Conservation (phyloP, 305 asterid species). For the Stenogyne calaminthoides region DNA sequence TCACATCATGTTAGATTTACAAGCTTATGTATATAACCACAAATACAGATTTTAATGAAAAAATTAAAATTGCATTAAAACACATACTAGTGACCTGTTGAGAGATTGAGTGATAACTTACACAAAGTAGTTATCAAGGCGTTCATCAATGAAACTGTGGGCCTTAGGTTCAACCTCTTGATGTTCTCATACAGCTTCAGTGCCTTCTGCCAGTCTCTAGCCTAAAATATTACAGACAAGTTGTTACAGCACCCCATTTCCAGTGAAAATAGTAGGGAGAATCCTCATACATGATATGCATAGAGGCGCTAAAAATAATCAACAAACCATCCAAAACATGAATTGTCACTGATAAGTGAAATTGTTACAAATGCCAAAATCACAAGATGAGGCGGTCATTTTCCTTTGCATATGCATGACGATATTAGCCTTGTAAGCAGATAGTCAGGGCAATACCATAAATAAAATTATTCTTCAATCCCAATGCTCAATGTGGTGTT, state of each 20-base stretch:
- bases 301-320: not conserved
- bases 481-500: constrained; percentile 7
- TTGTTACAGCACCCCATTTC: constrained; percentile 22
- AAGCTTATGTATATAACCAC: not conserved
- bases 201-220: constrained; percentile 90
- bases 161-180: constrained; percentile 69
- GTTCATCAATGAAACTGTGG: constrained; percentile 87
- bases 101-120: constrained; percentile 47
- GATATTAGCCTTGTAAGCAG: constrained; percentile 9
- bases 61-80: constrained; percentile 3
- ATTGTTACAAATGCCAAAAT: constrained; percentile 22
- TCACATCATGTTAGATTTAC: constrained; percentile 4
- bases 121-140: constrained; percentile 93
- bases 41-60: constrained; percentile 13
- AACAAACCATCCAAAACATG: constrained; percentile 19
- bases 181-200: constrained; percentile 68
- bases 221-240: constrained; percentile 49
- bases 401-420: constrained; percentile 8
- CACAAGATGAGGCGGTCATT: not conserved
- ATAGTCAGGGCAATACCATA: constrained; percentile 17
- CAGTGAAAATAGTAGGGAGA: constrained; percentile 12
- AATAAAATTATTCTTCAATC: not conserved
- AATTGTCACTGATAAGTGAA: constrained; percentile 4
- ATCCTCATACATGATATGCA: constrained; percentile 13
- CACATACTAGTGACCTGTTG: constrained; percentile 20